Conservation (phyloP, 2,329 filamentous ascomycete species). For the Chaetomiaceae sp. region DNA sequence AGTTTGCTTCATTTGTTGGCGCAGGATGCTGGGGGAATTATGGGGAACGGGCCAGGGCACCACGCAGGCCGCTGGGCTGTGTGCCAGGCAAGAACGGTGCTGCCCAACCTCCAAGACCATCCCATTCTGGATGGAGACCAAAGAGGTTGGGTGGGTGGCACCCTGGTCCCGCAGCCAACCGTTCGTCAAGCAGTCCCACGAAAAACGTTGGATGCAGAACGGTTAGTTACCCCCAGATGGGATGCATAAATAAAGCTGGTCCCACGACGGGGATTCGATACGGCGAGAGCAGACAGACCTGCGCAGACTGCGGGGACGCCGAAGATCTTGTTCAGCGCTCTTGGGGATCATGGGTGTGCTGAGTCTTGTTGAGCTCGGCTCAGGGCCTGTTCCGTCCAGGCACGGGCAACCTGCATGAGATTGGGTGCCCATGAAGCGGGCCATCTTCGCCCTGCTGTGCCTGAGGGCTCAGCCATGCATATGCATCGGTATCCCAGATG, state of each 20-base stretch:
- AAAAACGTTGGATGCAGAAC: neutral
- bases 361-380: neutral
- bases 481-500: too few relatives aligned
- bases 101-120: conserved; percentile 11
- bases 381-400: neutral
- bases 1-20: neutral
- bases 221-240: neutral
- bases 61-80: conserved; percentile 5
- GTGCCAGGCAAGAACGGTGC: conserved; percentile 10
- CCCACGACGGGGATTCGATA: too few relatives aligned
- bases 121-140: neutral
- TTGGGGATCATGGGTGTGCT: too few relatives aligned
- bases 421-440: neutral
- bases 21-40: neutral
- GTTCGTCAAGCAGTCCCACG: conserved; percentile 6
- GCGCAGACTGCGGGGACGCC: too few relatives aligned
- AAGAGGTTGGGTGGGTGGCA: too few relatives aligned
- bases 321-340: too few relatives aligned
- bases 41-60: neutral
- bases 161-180: conserved; percentile 11
- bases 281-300: too few relatives aligned
- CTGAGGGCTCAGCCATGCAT: neutral
- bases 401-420: neutral
- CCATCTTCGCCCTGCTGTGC: neutral
- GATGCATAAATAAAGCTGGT: too few relatives aligned